These are phyloP conservation scores for Coffea humblotiana DNA, from an alignment of 305 asterid genomes.

Conservation along the genomic window DNA sequence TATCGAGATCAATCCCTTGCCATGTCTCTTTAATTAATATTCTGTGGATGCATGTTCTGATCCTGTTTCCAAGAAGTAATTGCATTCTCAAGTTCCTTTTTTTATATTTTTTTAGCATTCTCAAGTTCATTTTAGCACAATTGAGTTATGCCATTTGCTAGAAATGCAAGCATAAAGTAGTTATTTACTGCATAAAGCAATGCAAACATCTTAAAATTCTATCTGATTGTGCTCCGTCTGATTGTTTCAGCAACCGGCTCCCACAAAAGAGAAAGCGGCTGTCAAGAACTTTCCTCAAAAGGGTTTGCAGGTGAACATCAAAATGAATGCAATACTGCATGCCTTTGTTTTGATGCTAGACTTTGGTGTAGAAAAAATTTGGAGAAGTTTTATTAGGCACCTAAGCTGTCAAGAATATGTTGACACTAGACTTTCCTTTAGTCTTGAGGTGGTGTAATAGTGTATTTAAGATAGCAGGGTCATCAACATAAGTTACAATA, in stretches of 20 bases:
- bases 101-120: no score
- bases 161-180: neutral
- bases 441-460: neutral
- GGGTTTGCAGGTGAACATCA: constrained; percentile 55
- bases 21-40: neutral
- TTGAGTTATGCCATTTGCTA: neutral
- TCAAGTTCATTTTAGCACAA: no score
- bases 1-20: neutral
- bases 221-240: neutral
- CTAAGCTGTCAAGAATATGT: no score
- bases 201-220: neutral
- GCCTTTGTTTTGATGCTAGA: neutral
- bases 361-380: neutral
- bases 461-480: neutral
- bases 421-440: no score
- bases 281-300: constrained; percentile 54
- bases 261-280: constrained; percentile 59
- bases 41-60: neutral
- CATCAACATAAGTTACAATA: neutral
- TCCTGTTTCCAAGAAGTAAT: neutral
- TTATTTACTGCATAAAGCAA: neutral
- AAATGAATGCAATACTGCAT: neutral
- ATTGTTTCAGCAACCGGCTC: constrained; percentile 72
- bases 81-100: neutral
- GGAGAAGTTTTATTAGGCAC: neutral